Base-by-base conservation (phyloP, 2,329 filamentous ascomycete species). In the Cladosporium sp. region DNA sequence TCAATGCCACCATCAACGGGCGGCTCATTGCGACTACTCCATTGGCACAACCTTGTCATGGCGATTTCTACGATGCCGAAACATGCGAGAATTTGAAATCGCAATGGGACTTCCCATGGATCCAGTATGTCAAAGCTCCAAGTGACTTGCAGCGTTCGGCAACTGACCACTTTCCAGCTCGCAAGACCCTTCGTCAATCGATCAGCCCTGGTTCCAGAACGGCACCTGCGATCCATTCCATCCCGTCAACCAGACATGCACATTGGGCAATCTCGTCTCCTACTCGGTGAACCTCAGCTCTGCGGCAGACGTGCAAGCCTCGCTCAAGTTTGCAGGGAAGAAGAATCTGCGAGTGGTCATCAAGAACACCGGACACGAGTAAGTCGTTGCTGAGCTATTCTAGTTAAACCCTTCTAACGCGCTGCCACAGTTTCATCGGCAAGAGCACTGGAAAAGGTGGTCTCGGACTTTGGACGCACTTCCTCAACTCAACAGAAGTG, bases 361-460 rank as follows among this genome's bases (percentile, higher is more conserved):
- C 18, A 72, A 76, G 6, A 80, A 80, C 68, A 80, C 78, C 0
- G 79, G 80, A 4, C 80, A 82, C 60, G 77, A 80, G 49, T 51
- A 28, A 52, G 49, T 52, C 49, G 12, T 65, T 71, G 69, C 73
- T 63, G 2, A 11, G 14, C 12, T 8, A 8, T 41, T 18, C 38
- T 18, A 7, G 38, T 15, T 5, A 41, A 1, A 34, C 10, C 10
- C 38, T 51, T 18, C 21, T 28, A 52, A 47, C 60, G 24, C 66
- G 4, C 6, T 18, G 55, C 24, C 8, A 69, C 72, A 75, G 68
- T 70, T 75, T 74, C 67, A 78, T 83, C 34, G 88, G 87, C 44
- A 85, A 85, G 49, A 87, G 85, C 0, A 87, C 87, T 0, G 88
- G 88, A 15, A 83, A 83, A 30, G 87, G 87, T 1, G 80, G 84